phyloP scores from a whole-genome alignment of 495 filamentous ascomycete species.

The Aspergillus baeticus region DNA sequence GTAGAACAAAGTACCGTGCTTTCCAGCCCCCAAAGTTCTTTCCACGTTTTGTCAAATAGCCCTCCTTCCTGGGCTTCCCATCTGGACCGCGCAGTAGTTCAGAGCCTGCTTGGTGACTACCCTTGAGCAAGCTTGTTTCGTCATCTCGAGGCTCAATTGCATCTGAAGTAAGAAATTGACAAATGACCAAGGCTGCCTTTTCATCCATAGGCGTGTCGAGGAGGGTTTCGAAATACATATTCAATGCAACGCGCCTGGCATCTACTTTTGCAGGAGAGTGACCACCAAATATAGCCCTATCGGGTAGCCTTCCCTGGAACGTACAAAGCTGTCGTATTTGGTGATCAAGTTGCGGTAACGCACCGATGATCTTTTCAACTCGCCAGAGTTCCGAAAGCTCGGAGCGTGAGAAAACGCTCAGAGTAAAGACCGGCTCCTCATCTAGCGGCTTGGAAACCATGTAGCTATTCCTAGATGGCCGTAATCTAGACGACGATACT shows the following conservation, averaged over 20 bases:
- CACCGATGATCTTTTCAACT: constrained; percentile 83
- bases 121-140: constrained; percentile 51
- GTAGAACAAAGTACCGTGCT: constrained; percentile 87
- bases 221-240: constrained; percentile 80
- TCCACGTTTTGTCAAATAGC: constrained; percentile 92
- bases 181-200: constrained; percentile 74
- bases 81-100: constrained; percentile 52
- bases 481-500: constrained; percentile 90
- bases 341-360: constrained; percentile 79
- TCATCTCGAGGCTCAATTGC: constrained; percentile 75
- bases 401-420: constrained; percentile 77
- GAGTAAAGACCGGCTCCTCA: constrained; percentile 90
- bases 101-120: constrained; percentile 37
- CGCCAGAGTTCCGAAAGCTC: constrained; percentile 85
- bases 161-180: constrained; percentile 84
- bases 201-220: constrained; percentile 81
- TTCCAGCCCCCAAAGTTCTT: constrained; percentile 99
- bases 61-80: constrained; percentile 73
- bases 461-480: constrained; percentile 82
- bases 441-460: constrained; percentile 64
- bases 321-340: constrained; percentile 67
- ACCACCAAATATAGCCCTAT: constrained; percentile 81
- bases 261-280: constrained; percentile 95
- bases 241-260: constrained; percentile 75
- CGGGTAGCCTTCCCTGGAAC: constrained; percentile 74